Evolutionary conservation across 371 early-diverging fungal genomes (phyloP).

Genomic region (Vairimorpha ceranae): DNA sequence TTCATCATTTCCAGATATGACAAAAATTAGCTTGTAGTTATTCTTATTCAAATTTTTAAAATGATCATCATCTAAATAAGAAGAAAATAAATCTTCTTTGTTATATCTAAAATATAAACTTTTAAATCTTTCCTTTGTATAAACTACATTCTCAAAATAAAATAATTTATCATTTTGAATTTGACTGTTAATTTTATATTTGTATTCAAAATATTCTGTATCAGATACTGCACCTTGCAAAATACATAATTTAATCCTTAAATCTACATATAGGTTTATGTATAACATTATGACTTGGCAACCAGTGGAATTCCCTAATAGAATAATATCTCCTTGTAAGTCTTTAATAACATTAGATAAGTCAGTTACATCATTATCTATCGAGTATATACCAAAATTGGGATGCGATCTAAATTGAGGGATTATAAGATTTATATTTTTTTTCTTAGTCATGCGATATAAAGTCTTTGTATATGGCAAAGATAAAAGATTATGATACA

Average conservation of each 20-base stretch:
- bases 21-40: slow-evolving; percentile 25
- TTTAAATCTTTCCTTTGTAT: slow-evolving; percentile 42
- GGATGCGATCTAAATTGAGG: slow-evolving; percentile 49
- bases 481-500: slow-evolving; percentile 15
- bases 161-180: slow-evolving; percentile 33
- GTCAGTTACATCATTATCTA: slow-evolving; percentile 39
- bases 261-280: slow-evolving; percentile 12
- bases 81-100: slow-evolving; percentile 58
- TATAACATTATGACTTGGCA: slow-evolving; percentile 53
- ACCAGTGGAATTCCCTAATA: slow-evolving; percentile 62
- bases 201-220: slow-evolving; percentile 52
- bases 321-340: slow-evolving; percentile 15
- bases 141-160: neutral
- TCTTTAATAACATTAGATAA: slow-evolving; percentile 1
- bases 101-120: slow-evolving; percentile 41
- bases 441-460: slow-evolving; percentile 8
- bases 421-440: slow-evolving; percentile 21
- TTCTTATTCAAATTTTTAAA: slow-evolving; percentile 28
- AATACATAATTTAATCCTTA: slow-evolving; percentile 26
- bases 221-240: slow-evolving; percentile 63
- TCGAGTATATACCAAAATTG: slow-evolving; percentile 21
- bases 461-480: slow-evolving; percentile 8
- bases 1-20: slow-evolving; percentile 54
- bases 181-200: neutral
- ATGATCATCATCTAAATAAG: slow-evolving; percentile 29